Base-by-base conservation (phyloP, 2,329 filamentous ascomycete species). In the Mariannaea elegans region DNA sequence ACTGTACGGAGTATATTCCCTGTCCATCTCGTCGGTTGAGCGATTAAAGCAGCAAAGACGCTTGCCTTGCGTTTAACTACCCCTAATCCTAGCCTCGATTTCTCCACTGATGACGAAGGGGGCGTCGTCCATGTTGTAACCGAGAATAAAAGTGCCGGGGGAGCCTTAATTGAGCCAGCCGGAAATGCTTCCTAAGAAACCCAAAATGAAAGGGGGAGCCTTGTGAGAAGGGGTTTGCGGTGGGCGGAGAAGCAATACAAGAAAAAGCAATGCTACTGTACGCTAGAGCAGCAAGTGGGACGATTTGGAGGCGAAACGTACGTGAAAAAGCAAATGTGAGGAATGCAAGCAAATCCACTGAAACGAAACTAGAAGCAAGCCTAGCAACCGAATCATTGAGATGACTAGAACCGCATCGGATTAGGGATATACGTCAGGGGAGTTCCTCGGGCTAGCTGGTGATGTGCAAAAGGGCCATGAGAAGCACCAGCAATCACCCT, bases 291-390 rank as follows among this genome's bases (percentile, higher is more conserved):
- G 52, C 55, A 60, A 41, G 55, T 69, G 66, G 65, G 54, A 68
- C 62, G 65, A 68, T 66, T 68, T 54, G 47, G 44, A 38, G 41
- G 39, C 48, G 49, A 60, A 70, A 67, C 58, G 60, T 70, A 69
- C 55, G 64, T 68, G 62, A 68, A 65, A 69, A 68, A 65, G 60
- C 58, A 64, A 67, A 34, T 38, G 50, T 31, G 18, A 13, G 32
- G 45, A 52, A 41, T 34, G 61, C 56, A 59, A 62, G 48, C 57
- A 27, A 27, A 27, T 27, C 27, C 48, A 61, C 55, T 58, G 60
- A 64, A 61, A 67, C 48, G 59, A 59, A 69, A 59, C 59, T 56
- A 52, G 59, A 42, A 27, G 24, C 24, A 27, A 27, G 24, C 47
- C 61, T 38, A 32, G 51, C 50, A 42, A 53, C 46, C 19, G 47